Evolutionary conservation across 2,329 filamentous ascomycete genomes (phyloP), one percentile per base, ranked within the genome.

Genomic region (Scytalidium lignicola): DNA sequence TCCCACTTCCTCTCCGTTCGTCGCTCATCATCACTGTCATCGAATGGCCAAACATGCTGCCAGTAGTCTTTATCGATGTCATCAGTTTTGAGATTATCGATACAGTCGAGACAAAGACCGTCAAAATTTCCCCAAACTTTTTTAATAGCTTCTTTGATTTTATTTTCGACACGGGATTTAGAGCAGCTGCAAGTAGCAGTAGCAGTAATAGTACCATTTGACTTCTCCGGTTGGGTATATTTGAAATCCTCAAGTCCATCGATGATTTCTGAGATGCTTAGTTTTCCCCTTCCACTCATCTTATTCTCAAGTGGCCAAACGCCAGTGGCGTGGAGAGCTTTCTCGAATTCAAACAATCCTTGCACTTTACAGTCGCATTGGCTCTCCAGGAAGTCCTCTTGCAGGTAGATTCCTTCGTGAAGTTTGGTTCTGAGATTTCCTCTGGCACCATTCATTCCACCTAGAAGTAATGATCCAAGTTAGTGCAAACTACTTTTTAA

Each of bases 41-140:
- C 26, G 26, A 28, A 28, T 3, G 7, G 10, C 3, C 23, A 5
- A 45, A 50, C 46, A 44, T 52, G 45, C 1, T 43, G 3, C 41
- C 44, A 26, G 15, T 49, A 43, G 15, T 49, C 50, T 2, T 43
- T 18, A 29, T 47, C 43, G 12, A 40, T 6, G 18, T 32, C 47
- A 8, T 5, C n/a, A 9, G 32, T 17, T 15, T 51, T 51, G 2
- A 41, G 40, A 18, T 9, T 45, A 7, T 48, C 22, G 46, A 56
- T 53, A 18, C 51, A 56, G 22, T 55, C 50, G 2, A 56, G 23
- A 28, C 54, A 56, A 2, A 56, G 28, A 10, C 54, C 52, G 15
- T 50, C 17, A 18, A 53, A 56, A 10, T 53, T 18, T 0, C 41
- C 39, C 13, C 8, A 1, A 2, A 53, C 28, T 8, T 41, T 41